phyloP scores from a whole-genome alignment of 1,284 basidiomycete species.

The Ceratobasidium sp. region DNA sequence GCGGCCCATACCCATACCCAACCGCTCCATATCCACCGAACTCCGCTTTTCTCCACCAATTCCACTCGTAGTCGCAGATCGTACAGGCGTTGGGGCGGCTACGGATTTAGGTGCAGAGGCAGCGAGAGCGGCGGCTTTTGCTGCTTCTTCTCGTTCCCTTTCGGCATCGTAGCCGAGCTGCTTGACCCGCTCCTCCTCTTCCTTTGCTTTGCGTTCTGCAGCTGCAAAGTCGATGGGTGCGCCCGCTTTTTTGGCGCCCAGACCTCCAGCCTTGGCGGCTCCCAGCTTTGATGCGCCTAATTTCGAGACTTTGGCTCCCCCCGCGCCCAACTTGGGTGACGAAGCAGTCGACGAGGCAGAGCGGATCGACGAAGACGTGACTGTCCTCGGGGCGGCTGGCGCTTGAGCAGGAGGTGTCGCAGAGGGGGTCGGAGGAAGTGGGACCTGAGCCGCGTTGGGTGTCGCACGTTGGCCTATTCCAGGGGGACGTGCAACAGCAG shows the following conservation, averaged over 20 bases:
- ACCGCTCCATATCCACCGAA: constrained; percentile 66
- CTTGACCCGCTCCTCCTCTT: constrained; percentile 90
- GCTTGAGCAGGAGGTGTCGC: constrained; percentile 49
- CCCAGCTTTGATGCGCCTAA: constrained; percentile 58
- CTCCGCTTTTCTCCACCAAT: constrained; percentile 55
- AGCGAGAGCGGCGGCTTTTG: constrained; percentile 56
- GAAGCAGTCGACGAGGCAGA: constrained; percentile 58
- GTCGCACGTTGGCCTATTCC: constrained; percentile 62
- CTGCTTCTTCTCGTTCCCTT: constrained; percentile 72
- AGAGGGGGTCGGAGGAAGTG: constrained; percentile 49
- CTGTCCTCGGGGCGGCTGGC: constrained; percentile 64
- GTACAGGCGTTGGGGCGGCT: constrained; percentile 53
- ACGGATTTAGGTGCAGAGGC: constrained; percentile 51
- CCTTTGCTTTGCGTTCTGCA: constrained; percentile 85
- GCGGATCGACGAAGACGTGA: constrained; percentile 69
- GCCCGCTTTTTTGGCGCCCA: constrained; percentile 86
- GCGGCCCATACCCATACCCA: constrained; percentile 83
- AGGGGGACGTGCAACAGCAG: constrained; percentile 67
- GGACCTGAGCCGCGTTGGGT: constrained; percentile 53
- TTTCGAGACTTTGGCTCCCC: constrained; percentile 54
- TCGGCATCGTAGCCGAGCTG: constrained; percentile 89
- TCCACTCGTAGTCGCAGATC: constrained; percentile 49
- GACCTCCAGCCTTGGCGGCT: constrained; percentile 62
- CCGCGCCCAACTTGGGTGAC: constrained; percentile 54
- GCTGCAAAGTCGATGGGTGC: constrained; percentile 90